phyloP scores from a whole-genome alignment of 106 monocot genomes.

The Gastrodia elata region DNA sequence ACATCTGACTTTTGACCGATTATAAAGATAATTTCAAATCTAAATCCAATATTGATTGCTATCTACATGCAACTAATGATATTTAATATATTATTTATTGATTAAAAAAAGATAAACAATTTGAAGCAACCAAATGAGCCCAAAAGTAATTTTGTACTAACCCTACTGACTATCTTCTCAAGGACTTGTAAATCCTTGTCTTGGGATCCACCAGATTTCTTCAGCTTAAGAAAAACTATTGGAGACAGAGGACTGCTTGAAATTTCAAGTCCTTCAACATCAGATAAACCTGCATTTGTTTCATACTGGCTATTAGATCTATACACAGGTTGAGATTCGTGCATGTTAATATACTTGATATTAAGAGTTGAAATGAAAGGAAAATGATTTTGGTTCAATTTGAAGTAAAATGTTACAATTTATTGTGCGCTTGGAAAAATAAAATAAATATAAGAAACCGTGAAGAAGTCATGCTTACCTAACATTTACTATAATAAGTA shows the following conservation, averaged over 20 bases:
- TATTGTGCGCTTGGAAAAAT: neutral
- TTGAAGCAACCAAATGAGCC: neutral
- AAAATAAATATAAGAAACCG: neutral
- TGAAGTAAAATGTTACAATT: neutral
- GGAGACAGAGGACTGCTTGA: conserved; percentile 19
- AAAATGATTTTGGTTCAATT: neutral
- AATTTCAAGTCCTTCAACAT: conserved; percentile 13
- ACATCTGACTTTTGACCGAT: neutral
- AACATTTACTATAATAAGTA: no score
- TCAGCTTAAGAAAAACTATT: conserved; percentile 13
- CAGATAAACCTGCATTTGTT: conserved; percentile 16
- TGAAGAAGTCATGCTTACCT: no score
- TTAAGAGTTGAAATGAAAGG: neutral
- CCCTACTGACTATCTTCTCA: conserved; percentile 21
- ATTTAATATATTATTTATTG: neutral
- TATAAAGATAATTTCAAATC: neutral
- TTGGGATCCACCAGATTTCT: conserved; percentile 15
- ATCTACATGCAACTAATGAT: neutral
- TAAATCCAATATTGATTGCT: neutral
- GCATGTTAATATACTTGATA: neutral
- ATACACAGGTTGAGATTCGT: neutral
- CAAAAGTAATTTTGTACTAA: conserved; percentile 3
- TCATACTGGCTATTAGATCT: neutral
- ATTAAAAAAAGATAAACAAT: neutral
- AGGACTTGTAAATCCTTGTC: conserved; percentile 15